Conservation (phyloP, 352 stramenopile genomes). For the Phytophthora uliginosa region DNA sequence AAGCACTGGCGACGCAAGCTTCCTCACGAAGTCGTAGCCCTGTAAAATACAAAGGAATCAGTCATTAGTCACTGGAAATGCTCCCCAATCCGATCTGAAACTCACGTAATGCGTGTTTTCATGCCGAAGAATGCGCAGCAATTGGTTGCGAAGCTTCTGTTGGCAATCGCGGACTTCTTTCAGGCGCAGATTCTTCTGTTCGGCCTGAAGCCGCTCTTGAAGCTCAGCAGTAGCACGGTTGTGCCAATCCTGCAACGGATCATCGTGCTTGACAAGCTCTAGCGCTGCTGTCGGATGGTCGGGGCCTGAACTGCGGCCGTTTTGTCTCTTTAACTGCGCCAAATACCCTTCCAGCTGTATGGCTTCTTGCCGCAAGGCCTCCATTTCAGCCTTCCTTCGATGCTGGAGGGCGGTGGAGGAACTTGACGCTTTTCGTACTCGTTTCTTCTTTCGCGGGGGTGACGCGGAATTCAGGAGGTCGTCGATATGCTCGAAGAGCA, state of each 20-base stretch:
- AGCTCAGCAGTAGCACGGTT: slow-evolving; percentile 13
- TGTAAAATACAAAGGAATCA: background rate
- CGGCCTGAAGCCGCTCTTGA: slow-evolving; percentile 13
- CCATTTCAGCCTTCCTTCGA: slow-evolving; percentile 21
- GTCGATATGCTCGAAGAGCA: background rate
- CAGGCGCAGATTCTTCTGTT: slow-evolving; percentile 29
- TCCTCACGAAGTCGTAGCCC: slow-evolving; percentile 1
- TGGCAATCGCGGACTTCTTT: slow-evolving; percentile 22
- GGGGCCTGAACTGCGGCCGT: background rate
- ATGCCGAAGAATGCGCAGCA: slow-evolving; percentile 9
- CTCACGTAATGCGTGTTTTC: slow-evolving; percentile 9
- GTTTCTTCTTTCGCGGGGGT: slow-evolving; percentile 5
- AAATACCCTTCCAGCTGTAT: slow-evolving; percentile 22
- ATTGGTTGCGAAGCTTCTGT: slow-evolving; percentile 2
- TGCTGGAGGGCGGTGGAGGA: slow-evolving; percentile 27
- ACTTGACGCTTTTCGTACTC: background rate
- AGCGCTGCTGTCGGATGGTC: background rate
- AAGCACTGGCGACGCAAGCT: background rate
- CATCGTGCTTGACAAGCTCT: background rate
- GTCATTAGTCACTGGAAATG: background rate
- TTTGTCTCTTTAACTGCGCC: slow-evolving; percentile 17
- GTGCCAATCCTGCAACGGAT: slow-evolving; percentile 2
- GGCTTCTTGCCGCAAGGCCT: slow-evolving; percentile 17
- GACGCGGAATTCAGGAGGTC: slow-evolving; percentile 2
- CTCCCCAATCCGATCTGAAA: background rate